phyloP scores from a whole-genome alignment of 2,329 filamentous ascomycete genomes.

The Dissoconium aciculare region DNA sequence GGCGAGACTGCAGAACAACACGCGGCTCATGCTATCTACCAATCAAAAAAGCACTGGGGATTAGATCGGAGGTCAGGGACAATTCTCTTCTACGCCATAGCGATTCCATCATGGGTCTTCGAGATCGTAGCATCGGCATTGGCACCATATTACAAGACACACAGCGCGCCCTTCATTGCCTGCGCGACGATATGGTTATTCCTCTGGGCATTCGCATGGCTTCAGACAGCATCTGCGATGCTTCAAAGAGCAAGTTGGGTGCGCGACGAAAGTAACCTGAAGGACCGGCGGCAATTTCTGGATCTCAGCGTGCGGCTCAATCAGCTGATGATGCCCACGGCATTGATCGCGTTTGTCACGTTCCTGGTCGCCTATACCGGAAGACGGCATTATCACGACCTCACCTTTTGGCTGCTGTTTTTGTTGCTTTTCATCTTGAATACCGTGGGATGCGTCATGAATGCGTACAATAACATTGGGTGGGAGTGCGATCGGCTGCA shows the following conservation, averaged over 20 bases:
- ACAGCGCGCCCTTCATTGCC: conserved; percentile 15
- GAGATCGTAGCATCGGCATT: conserved; percentile 18
- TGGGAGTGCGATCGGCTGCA: conserved; percentile 19
- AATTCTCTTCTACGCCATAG: conserved; percentile 19
- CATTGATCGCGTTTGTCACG: conserved; percentile 18
- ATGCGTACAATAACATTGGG: conserved; percentile 25
- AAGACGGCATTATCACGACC: conserved; percentile 15
- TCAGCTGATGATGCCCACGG: conserved; percentile 20
- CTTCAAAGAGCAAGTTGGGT: conserved; percentile 22
- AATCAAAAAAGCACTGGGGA: conserved; percentile 18
- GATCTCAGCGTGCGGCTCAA: conserved; percentile 21
- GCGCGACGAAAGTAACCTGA: conserved; percentile 20
- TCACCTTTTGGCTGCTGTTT: conserved; percentile 23
- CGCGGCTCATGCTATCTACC: conserved; percentile 13
- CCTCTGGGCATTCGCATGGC: conserved; percentile 21
- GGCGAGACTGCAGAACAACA: conserved; percentile 20
- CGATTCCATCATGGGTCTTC: conserved; percentile 16
- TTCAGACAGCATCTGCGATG: conserved; percentile 22
- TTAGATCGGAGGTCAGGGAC: conserved; percentile 14
- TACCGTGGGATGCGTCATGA: conserved; percentile 22
- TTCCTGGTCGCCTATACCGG: conserved; percentile 22
- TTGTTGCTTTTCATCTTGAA: conserved; percentile 24
- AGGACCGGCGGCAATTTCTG: conserved; percentile 20
- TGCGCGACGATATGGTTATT: conserved; percentile 15
- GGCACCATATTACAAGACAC: conserved; percentile 12